Conservation (phyloP, 768 basidiomycete genomes). For the Fistulinella prunicolor region DNA sequence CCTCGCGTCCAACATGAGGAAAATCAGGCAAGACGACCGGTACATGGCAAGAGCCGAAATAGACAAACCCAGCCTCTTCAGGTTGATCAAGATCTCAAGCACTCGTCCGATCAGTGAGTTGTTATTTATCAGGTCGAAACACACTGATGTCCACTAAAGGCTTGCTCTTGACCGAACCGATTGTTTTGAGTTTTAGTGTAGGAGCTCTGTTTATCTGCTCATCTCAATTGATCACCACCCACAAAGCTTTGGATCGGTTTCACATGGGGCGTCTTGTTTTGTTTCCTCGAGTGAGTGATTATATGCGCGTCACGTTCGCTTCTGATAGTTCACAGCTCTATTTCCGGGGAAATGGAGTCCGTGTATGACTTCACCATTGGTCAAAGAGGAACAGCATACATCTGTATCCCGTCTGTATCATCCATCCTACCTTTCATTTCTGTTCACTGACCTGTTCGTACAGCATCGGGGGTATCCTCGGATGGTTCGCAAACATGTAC, state of each 20-base stretch:
- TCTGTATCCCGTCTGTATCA: constrained; percentile 49
- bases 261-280: constrained; percentile 73
- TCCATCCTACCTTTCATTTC: neutral
- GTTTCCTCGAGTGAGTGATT: constrained; percentile 52
- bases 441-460: neutral
- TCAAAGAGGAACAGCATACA: constrained; percentile 57
- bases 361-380: constrained; percentile 61
- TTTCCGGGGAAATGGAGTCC: constrained; percentile 51
- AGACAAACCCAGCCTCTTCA: constrained; percentile 52
- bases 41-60: constrained; percentile 65
- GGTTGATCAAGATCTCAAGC: constrained; percentile 66
- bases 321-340: constrained; percentile 39
- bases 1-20: constrained; percentile 60
- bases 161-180: constrained; percentile 50
- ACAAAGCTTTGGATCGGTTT: constrained; percentile 68
- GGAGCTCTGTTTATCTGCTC: constrained; percentile 16
- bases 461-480: constrained; percentile 56
- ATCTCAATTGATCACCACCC: constrained; percentile 1
- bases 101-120: constrained; percentile 70
- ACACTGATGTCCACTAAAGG: constrained; percentile 9
- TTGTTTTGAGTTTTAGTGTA: constrained; percentile 72
- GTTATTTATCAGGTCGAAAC: neutral
- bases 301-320: neutral
- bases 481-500: constrained; percentile 43
- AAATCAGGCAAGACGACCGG: constrained; percentile 58